Percentiles rank a stretch among this genome's conserved stretches.
phyloP scores from a whole-genome alignment of 129 eudicot species.

The Lactuca saligna region DNA sequence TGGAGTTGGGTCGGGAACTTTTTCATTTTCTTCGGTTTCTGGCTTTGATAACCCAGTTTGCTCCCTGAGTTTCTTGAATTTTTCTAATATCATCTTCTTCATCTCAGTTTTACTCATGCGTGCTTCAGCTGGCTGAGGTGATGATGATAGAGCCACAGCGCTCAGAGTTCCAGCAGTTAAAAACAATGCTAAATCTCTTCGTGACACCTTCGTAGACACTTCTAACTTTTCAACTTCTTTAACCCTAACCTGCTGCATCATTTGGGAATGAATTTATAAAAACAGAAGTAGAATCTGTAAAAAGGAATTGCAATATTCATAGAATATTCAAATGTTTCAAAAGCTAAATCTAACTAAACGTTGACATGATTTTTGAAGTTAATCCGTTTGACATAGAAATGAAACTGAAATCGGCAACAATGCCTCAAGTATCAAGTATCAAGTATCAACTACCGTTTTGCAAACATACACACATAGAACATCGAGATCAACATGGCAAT shows the following conservation, averaged over 20 bases:
- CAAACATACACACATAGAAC: conserved; percentile 4
- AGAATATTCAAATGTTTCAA: not conserved
- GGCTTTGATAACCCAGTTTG: conserved; percentile 53
- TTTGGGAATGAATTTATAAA: not conserved
- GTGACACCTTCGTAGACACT: conserved; percentile 26
- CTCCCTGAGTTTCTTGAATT: conserved; percentile 50
- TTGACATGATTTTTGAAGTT: not conserved
- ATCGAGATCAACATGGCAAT: not conserved
- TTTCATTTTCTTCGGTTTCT: conserved; percentile 32
- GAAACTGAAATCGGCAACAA: not conserved
- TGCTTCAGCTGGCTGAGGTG: conserved; percentile 60
- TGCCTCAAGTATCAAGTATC: not conserved
- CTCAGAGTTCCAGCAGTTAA: conserved; percentile 48
- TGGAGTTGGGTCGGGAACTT: conserved; percentile 22
- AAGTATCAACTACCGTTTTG: not conserved
- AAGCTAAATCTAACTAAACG: not conserved
- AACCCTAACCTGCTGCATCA: conserved; percentile 39
- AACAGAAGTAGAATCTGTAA: not conserved
- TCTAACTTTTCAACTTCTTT: conserved; percentile 35
- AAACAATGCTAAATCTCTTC: conserved; percentile 50
- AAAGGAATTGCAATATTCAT: not conserved
- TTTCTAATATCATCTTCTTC: conserved; percentile 56
- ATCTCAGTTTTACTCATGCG: conserved; percentile 39
- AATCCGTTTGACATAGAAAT: not conserved
- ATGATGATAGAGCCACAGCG: conserved; percentile 30